A percentile compares a stretch with the other conserved stretches of the same genome.
These are phyloP conservation scores for Heracleum sosnowskyi DNA, from an alignment of 129 eudicot genomes.

Conservation along the genomic window DNA sequence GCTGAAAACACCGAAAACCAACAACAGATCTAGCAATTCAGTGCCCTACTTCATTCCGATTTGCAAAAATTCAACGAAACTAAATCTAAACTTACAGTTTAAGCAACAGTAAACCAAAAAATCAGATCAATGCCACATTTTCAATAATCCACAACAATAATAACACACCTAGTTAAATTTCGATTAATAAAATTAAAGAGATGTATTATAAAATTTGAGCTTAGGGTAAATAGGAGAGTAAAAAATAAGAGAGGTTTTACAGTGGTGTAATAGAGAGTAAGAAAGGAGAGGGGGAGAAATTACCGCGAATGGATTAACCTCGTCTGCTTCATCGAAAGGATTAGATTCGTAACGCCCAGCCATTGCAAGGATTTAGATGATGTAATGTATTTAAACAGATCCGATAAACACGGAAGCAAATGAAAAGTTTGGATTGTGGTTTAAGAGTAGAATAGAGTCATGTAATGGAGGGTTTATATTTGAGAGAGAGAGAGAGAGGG, in stretches of 20 bases:
- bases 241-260: not conserved
- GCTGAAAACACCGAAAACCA: not conserved
- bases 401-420: slow-evolving; percentile 11
- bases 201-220: no score
- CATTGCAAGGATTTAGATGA: slow-evolving; percentile 27
- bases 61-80: not conserved
- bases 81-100: not conserved
- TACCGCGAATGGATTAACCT: slow-evolving; percentile 88
- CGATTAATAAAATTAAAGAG: no score
- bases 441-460: not conserved
- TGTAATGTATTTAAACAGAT: slow-evolving; percentile 12
- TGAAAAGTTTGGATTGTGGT: not conserved
- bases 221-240: no score
- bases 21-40: not conserved
- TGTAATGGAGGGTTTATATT: no score
- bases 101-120: not conserved
- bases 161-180: no score
- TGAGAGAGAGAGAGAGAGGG: not conserved
- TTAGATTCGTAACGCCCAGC: slow-evolving; percentile 61
- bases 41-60: not conserved
- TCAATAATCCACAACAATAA: not conserved
- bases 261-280: not conserved
- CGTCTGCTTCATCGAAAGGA: slow-evolving; percentile 70
- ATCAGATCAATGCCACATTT: not conserved
- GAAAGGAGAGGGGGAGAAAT: not conserved